Evolutionary conservation across 1,139 yeast genomes (phyloP), one percentile per base, ranked within the genome.

Genomic region (Scheffersomyces insectosa): DNA sequence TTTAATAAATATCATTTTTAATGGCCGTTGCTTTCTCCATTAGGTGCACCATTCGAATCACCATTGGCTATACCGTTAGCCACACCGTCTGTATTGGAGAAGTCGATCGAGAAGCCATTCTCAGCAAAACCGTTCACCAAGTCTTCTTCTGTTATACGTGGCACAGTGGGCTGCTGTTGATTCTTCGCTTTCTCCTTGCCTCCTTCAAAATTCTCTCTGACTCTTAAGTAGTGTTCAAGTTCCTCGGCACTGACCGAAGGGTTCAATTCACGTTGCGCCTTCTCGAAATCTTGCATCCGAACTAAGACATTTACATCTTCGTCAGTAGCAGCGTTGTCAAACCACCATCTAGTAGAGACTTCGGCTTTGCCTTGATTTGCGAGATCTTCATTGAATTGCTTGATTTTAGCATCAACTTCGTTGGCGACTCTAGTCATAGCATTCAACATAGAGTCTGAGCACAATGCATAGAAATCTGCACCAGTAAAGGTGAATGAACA

Each of bases 401-500:
- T 69, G 41, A 90, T 77, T 59, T 85, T 86, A 3, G 53, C 59
- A 57, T 93, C 98, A 10, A 87, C 91, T 33, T 76, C 81, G 16
- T 75, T 75, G 1, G 98, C 97, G 0, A 85, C 83, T 55, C 97
- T 72, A 1, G 93, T 86, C 97, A 93, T 91, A 7, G 98, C 97
- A 63, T 88, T 89, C 55, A 90, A 74, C 95, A 91, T 88, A 0
- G 97, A 88, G 63, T 93, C 98, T 0, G 96, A 85, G 60, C 97
- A 89, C 51, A 91, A 71, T 0, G 99, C 99, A 64, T 93, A 93
- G 65, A 93, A 91, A 64, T 93, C 99, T 4, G 99, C 99, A 53
- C 99, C 99, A 0, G 99, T 91, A 59, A 83, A 91, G 11, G 90
- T 90, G 60, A 85, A 90, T 0, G 96, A 87, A 65, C 98, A 90